Percentiles rank a stretch among this genome's conserved stretches.
These are phyloP conservation scores for Colletotrichum truncatum DNA, from an alignment of 2,329 filamentous ascomycete species.

Conservation along the genomic window DNA sequence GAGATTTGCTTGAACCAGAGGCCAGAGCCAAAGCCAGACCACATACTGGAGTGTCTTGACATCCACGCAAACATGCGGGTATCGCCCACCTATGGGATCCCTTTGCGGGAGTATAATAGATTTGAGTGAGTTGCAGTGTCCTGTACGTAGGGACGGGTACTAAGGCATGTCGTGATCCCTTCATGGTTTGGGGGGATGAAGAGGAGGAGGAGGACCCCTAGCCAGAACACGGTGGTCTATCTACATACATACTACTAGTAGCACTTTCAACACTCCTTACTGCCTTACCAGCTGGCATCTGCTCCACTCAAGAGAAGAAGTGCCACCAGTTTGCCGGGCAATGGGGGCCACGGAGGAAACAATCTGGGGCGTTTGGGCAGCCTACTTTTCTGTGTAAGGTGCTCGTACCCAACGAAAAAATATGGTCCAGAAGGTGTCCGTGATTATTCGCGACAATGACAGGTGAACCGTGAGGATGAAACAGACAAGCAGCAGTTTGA, in stretches of 20 bases:
- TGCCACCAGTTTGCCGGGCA: background rate
- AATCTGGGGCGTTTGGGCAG: slow-evolving; percentile 16
- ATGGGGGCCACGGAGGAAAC: slow-evolving; percentile 11
- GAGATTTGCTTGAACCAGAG: slow-evolving; percentile 2
- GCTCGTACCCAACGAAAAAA: background rate
- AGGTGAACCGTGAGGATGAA: slow-evolving; percentile 18
- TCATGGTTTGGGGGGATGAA: no score
- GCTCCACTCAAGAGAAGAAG: slow-evolving; percentile 2
- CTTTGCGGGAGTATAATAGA: no score
- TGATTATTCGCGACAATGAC: slow-evolving; percentile 2
- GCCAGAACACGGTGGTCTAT: no score
- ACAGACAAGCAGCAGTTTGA: background rate
- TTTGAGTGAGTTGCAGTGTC: no score
- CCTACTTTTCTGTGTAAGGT: background rate
- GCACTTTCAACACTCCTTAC: background rate
- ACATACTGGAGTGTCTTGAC: no score
- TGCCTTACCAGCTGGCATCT: slow-evolving; percentile 1
- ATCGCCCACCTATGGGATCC: no score
- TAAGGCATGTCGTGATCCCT: no score
- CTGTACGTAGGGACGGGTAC: no score
- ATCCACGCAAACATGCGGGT: no score
- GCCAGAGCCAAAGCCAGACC: background rate
- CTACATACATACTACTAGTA: background rate
- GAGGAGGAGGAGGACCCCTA: no score
- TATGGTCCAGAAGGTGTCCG: background rate